A percentile compares a stretch with the other conserved stretches of the same genome.
These are phyloP conservation scores for Lactarius sp. DNA, from an alignment of 768 basidiomycete genomes.

Conservation along the genomic window DNA sequence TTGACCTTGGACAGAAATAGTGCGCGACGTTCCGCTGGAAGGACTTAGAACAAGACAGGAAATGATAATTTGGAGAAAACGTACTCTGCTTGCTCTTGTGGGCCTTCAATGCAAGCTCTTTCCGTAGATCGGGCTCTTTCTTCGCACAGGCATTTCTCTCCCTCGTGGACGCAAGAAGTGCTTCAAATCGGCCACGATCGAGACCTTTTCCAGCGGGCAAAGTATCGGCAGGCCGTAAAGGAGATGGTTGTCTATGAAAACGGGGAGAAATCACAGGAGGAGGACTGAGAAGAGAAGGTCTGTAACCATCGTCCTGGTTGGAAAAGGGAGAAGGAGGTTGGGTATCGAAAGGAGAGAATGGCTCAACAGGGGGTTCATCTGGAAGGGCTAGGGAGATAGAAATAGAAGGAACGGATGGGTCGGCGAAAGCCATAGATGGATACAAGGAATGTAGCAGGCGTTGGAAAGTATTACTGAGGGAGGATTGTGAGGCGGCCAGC, in stretches of 20 bases:
- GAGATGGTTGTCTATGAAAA: slow-evolving; percentile 42
- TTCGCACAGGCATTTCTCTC: slow-evolving; percentile 49
- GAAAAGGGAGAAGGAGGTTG: slow-evolving; percentile 29
- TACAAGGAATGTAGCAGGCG: slow-evolving; percentile 26
- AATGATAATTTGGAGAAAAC: slow-evolving; percentile 27
- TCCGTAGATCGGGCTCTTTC: slow-evolving; percentile 56
- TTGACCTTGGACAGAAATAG: slow-evolving; percentile 69
- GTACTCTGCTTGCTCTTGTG: slow-evolving; percentile 72
- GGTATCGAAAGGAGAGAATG: slow-evolving; percentile 57
- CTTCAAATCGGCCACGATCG: slow-evolving; percentile 57
- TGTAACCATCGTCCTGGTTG: slow-evolving; percentile 44
- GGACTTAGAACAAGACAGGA: not conserved
- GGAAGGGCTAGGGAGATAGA: slow-evolving; percentile 64
- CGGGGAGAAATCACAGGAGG: slow-evolving; percentile 45
- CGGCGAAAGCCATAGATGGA: slow-evolving; percentile 32
- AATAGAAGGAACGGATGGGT: slow-evolving; percentile 56
- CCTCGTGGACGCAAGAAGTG: slow-evolving; percentile 55
- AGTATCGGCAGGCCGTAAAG: slow-evolving; percentile 42
- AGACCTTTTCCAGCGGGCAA: slow-evolving; percentile 47
- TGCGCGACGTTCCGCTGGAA: slow-evolving; percentile 66
- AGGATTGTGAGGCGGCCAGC: slow-evolving; percentile 32
- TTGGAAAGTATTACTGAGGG: slow-evolving; percentile 6
- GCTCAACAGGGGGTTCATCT: slow-evolving; percentile 46
- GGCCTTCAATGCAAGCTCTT: slow-evolving; percentile 66
- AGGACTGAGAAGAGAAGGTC: slow-evolving; percentile 55